Evolutionary conservation across 2,329 filamentous ascomycete species (phyloP).

Genomic region (Pseudogymnoascus sp.): DNA sequence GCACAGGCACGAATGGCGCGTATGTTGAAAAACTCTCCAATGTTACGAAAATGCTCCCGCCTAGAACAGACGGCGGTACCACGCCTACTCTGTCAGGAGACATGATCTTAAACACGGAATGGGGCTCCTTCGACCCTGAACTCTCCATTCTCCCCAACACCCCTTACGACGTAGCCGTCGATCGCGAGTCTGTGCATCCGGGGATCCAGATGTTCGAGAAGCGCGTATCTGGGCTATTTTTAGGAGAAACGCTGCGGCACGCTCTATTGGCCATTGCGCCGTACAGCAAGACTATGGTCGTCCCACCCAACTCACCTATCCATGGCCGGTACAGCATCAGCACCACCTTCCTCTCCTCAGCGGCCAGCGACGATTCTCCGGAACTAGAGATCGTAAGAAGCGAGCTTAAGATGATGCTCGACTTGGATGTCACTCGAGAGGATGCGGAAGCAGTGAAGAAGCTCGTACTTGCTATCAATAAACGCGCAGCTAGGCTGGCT

Average conservation of each 20-base stretch:
- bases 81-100: conserved; percentile 77
- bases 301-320: conserved; percentile 58
- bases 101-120: conserved; percentile 98
- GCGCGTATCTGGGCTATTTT: conserved; percentile 94
- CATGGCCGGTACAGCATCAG: conserved; percentile 83
- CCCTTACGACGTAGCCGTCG: conserved; percentile 70
- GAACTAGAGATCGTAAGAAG: conserved; percentile 68
- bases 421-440: conserved; percentile 68
- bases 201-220: conserved; percentile 99
- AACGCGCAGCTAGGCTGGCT: conserved; percentile 77
- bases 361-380: conserved; percentile 69
- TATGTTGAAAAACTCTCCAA: conserved; percentile 89
- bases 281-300: conserved; percentile 69
- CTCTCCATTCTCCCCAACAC: conserved; percentile 83
- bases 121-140: conserved; percentile 96
- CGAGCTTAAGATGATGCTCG: conserved; percentile 67
- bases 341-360: conserved; percentile 80
- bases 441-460: conserved; percentile 84
- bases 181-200: conserved; percentile 76
- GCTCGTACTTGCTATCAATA: conserved; percentile 75
- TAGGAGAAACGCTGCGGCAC: conserved; percentile 84
- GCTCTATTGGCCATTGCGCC: conserved; percentile 63
- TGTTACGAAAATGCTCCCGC: conserved; percentile 63
- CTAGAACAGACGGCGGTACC: conserved; percentile 52
- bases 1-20: conserved; percentile 93